Conservation (phyloP, 208 protist genomes). For the Crithidia acanthocephali region DNA sequence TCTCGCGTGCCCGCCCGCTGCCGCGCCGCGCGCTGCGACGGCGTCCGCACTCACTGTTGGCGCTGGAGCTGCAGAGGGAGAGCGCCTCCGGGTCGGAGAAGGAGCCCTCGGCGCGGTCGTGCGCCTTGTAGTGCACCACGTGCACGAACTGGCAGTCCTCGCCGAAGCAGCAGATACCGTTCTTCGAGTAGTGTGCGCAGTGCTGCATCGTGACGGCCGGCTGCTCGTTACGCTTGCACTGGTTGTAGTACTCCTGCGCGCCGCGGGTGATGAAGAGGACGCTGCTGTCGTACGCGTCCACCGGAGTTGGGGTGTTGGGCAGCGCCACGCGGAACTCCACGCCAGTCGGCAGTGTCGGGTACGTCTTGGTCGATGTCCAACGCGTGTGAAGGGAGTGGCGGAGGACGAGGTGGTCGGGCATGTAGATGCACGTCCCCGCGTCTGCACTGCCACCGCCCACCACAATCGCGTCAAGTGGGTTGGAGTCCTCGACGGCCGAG, state of each 20-base stretch:
- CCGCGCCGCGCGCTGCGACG: constrained; percentile 17
- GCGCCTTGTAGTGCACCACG: constrained; percentile 59
- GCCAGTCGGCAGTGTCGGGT: constrained; percentile 51
- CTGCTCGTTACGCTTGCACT: constrained; percentile 47
- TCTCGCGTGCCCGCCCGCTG: constrained; percentile 36
- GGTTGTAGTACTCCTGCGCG: constrained; percentile 72
- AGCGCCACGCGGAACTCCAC: constrained; percentile 63
- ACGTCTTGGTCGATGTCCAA: constrained; percentile 62
- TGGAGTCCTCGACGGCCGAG: constrained; percentile 26
- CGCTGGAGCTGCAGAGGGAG: constrained; percentile 37
- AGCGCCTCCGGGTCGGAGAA: constrained; percentile 45
- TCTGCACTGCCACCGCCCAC: constrained; percentile 14
- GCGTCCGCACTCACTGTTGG: constrained; percentile 16
- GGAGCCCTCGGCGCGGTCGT: constrained; percentile 40
- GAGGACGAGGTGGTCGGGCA: constrained; percentile 54
- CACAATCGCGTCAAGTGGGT: constrained; percentile 35
- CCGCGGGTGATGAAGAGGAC: constrained; percentile 67
- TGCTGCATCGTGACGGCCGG: constrained; percentile 74
- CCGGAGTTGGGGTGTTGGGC: constrained; percentile 73
- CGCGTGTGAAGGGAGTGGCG: constrained; percentile 73
- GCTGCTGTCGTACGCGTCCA: constrained; percentile 67
- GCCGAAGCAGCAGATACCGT: constrained; percentile 85
- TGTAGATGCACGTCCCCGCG: constrained; percentile 23
- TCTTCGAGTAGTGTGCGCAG: constrained; percentile 80
- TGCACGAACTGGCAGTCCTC: constrained; percentile 79